Evolutionary conservation across 441 rosid genomes (phyloP), one percentile per base, ranked within the genome.

Genomic region (Viola pubescens): DNA sequence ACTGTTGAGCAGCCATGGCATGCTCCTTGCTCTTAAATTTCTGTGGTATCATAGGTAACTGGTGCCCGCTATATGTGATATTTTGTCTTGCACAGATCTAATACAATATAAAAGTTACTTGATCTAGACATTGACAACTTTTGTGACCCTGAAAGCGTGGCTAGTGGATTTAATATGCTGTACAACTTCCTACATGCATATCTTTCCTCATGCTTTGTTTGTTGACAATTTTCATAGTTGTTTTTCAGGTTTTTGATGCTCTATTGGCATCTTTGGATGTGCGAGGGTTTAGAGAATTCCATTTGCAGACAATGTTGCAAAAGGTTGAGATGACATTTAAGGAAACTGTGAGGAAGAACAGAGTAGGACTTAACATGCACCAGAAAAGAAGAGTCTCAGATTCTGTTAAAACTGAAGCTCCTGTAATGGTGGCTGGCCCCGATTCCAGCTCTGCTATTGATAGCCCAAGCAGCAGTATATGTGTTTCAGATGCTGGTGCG

Each of bases 281-380:
- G 2, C 91, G 89, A 8, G 97, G 97, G 60, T 73, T 81, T 59
- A 71, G 92, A 39, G 97, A 89, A 73, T 81, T 90, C 43, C 80
- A 83, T 77, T 77, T 89, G 57, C 78, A 77, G 41, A 72, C 78
- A 65, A 78, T 87, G 87, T 73, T 89, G 77, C 81, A 79, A 59
- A 87, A 79, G 74, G 73, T 83, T 14, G 89, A 87, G 74, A 70
- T 67, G 37, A 72, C 87, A 54, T 87, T 89, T 49, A 89, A 83
- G 71, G 88, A 82, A 72, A 67, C 79, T 59, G 72, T 82, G 47
- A 73, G 82, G 76, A 78, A 67, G 66, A 77, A 73, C 62, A 51
- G 26, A 1, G 26, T 19, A 19, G 26, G 26, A 19, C 41, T 37
- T 14, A 5, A 40, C 58, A 37, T 54, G 41, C 45, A 7, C 61